Conservation (phyloP, 352 stramenopile species). For the Globisporangium yorkense region DNA sequence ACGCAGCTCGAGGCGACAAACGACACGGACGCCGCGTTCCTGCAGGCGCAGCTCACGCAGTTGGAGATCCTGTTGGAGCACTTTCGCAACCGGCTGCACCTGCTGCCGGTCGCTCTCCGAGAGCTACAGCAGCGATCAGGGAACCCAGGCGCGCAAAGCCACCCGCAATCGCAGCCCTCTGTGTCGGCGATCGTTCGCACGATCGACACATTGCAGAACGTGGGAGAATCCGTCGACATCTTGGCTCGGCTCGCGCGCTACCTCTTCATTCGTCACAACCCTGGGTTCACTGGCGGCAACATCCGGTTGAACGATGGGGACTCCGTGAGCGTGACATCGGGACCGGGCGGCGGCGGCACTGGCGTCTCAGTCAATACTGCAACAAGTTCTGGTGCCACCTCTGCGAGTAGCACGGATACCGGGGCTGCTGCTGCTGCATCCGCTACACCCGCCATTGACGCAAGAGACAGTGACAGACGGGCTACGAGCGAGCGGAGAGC, state of each 20-base stretch:
- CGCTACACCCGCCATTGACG: background rate
- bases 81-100: conserved; percentile 39
- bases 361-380: background rate
- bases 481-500: conserved; percentile 5
- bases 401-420: background rate
- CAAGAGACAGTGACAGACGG: conserved; percentile 2
- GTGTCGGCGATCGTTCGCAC: conserved; percentile 27
- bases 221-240: conserved; percentile 46
- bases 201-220: conserved; percentile 48
- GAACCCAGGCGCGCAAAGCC: background rate
- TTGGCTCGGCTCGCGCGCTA: conserved; percentile 43
- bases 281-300: conserved; percentile 5
- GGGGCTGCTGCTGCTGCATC: background rate
- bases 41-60: conserved; percentile 50
- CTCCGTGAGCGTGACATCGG: conserved; percentile 1
- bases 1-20: conserved; percentile 7
- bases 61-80: conserved; percentile 37
- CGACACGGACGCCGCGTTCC: conserved; percentile 20
- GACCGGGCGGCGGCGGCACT: background rate
- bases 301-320: conserved; percentile 6
- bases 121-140: conserved; percentile 17
- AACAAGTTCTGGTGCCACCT: background rate
- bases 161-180: background rate
- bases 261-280: conserved; percentile 39
- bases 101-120: conserved; percentile 39